phyloP scores from a whole-genome alignment of 805 yeast species.

The Dipodascopsis uninucleata region DNA sequence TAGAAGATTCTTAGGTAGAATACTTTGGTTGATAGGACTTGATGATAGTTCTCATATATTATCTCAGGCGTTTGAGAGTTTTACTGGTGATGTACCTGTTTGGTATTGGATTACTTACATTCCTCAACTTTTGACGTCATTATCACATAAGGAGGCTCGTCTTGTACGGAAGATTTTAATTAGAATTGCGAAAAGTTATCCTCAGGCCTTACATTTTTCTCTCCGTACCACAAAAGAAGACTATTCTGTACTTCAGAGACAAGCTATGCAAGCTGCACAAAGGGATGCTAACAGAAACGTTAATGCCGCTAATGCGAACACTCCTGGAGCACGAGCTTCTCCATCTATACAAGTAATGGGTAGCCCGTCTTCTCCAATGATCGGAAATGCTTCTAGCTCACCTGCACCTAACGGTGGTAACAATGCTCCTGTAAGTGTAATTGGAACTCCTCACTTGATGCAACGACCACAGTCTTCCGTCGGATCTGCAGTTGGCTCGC shows the following conservation, averaged over 20 bases:
- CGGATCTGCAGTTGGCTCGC: constrained; percentile 12
- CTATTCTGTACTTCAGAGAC: constrained; percentile 79
- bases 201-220: constrained; percentile 96
- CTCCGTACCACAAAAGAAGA: constrained; percentile 93
- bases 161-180: constrained; percentile 84
- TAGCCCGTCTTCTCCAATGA: constrained; percentile 22
- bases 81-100: constrained; percentile 93
- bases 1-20: constrained; percentile 79
- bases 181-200: constrained; percentile 91
- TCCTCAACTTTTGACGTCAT: constrained; percentile 85
- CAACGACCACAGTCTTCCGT: constrained; percentile 13
- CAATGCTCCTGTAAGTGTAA: constrained; percentile 7
- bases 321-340: constrained; percentile 28
- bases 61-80: constrained; percentile 83
- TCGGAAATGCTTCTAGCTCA: constrained; percentile 2
- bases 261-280: constrained; percentile 51
- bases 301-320: constrained; percentile 14
- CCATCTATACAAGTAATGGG: constrained; percentile 17
- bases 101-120: constrained; percentile 99
- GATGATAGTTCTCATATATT: constrained; percentile 81
- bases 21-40: constrained; percentile 87
- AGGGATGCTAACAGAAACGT: constrained; percentile 27
- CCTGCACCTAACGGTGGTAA: neutral
- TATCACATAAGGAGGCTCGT: constrained; percentile 87
- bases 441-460: constrained; percentile 13